These are phyloP conservation scores for Schizochytrium sp. DNA, from an alignment of 108 stramenopile species.

Conservation along the genomic window DNA sequence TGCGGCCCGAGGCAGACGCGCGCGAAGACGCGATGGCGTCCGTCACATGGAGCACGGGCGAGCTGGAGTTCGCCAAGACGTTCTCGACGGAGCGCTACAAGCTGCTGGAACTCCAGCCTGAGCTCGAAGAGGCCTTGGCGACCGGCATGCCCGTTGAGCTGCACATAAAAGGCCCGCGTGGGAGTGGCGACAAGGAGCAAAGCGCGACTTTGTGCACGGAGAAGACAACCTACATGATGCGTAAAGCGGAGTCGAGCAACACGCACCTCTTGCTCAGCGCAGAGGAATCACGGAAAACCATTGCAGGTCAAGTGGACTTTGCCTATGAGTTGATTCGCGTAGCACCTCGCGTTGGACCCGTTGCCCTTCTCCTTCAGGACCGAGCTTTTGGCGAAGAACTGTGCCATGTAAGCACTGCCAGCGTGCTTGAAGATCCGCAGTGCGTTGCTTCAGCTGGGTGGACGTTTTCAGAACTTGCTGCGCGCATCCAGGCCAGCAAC, in stretches of 20 bases:
- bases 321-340: neutral
- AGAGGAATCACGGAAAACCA: neutral
- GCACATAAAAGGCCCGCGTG: neutral
- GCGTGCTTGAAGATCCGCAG: neutral
- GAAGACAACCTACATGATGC: neutral
- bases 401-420: neutral
- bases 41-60: neutral
- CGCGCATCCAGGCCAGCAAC: neutral
- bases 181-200: neutral
- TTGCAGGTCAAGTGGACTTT: neutral
- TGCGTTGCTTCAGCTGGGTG: neutral
- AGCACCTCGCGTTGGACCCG: neutral
- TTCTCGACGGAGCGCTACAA: neutral
- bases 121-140: neutral
- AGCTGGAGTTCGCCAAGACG: neutral
- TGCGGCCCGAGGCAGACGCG: neutral
- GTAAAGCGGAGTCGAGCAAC: conserved; percentile 9
- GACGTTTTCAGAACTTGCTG: neutral
- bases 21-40: neutral
- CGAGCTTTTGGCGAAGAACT: neutral
- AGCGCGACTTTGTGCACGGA: neutral
- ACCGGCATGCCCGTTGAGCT: neutral
- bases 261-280: neutral
- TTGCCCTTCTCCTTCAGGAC: neutral
- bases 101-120: neutral